phyloP scores from a whole-genome alignment of 2,329 filamentous ascomycete genomes.

The Trichoderma sp. region DNA sequence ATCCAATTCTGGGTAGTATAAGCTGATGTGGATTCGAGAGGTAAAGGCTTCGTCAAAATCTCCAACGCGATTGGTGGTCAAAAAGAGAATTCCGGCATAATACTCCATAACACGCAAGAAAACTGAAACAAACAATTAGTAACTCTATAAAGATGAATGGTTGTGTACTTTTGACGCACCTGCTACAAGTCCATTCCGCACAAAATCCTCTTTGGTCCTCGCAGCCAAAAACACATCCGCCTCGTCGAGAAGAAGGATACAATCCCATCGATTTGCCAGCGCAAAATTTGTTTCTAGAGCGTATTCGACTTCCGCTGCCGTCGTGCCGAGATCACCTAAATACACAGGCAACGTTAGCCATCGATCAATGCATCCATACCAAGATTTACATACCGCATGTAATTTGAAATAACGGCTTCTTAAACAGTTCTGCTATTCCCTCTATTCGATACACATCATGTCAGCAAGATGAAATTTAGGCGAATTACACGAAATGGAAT shows the following conservation, averaged over 20 bases:
- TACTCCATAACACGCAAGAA: slow-evolving; percentile 38
- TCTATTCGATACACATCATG: neutral
- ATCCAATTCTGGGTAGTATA: slow-evolving; percentile 28
- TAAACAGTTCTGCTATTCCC: slow-evolving; percentile 23
- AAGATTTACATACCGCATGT: slow-evolving; percentile 18
- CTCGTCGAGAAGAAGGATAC: slow-evolving; percentile 30
- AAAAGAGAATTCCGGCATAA: slow-evolving; percentile 36
- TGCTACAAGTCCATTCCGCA: slow-evolving; percentile 36
- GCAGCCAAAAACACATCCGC: slow-evolving; percentile 29
- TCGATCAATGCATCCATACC: no score
- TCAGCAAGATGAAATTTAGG: no score
- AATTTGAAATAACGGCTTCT: slow-evolving; percentile 28
- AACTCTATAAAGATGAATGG: neutral
- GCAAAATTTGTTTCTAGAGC: slow-evolving; percentile 37
- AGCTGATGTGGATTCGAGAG: slow-evolving; percentile 34
- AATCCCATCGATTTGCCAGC: slow-evolving; percentile 28
- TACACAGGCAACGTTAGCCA: slow-evolving; percentile 24
- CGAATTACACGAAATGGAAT: neutral
- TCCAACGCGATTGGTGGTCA: slow-evolving; percentile 36
- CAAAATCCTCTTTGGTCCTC: slow-evolving; percentile 23
- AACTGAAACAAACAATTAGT: slow-evolving; percentile 22
- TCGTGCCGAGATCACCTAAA: slow-evolving; percentile 16
- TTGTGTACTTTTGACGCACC: neutral
- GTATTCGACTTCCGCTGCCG: neutral
- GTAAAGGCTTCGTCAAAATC: slow-evolving; percentile 38